Evolutionary conservation across 2,329 filamentous ascomycete genomes (phyloP).

Genomic region (Exserohilum rostratum): DNA sequence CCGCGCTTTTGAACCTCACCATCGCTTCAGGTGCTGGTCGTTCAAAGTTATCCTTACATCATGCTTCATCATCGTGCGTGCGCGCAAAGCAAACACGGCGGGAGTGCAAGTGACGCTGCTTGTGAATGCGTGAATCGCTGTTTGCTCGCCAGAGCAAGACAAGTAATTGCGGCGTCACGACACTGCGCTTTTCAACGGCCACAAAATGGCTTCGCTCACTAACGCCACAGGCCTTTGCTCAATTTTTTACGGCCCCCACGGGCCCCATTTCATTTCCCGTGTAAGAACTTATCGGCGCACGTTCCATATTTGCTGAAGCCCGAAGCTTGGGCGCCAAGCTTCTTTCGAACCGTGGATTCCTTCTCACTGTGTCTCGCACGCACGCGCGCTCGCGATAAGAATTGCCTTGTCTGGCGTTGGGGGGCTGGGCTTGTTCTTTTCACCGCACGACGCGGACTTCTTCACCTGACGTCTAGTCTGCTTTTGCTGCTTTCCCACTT

Average conservation of each 20-base stretch:
- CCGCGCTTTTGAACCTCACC: neutral
- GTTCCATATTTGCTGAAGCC: conserved; percentile 4
- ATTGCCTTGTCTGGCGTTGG: neutral
- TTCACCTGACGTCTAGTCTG: neutral
- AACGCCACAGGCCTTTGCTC: neutral
- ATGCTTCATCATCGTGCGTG: neutral
- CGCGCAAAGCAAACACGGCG: neutral
- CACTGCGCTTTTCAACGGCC: neutral
- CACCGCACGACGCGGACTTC: neutral
- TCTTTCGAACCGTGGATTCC: conserved; percentile 3
- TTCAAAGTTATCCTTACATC: neutral
- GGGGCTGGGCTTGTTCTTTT: neutral
- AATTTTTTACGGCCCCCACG: neutral
- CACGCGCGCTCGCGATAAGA: neutral
- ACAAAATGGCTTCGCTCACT: neutral
- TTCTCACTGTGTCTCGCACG: neutral
- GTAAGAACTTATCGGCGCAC: conserved; percentile 1
- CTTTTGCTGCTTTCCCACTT: neutral
- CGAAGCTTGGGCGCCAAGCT: conserved; percentile 3
- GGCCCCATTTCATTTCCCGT: conserved; percentile 1
- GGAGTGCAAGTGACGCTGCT: neutral
- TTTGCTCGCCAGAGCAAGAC: neutral
- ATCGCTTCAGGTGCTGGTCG: neutral
- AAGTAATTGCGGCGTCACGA: neutral
- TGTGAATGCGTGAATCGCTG: neutral